A percentile compares a stretch with the other conserved stretches of the same genome.
Conservation (phyloP, 106 monocot genomes). For the Phalaenopsis aphrodite region DNA sequence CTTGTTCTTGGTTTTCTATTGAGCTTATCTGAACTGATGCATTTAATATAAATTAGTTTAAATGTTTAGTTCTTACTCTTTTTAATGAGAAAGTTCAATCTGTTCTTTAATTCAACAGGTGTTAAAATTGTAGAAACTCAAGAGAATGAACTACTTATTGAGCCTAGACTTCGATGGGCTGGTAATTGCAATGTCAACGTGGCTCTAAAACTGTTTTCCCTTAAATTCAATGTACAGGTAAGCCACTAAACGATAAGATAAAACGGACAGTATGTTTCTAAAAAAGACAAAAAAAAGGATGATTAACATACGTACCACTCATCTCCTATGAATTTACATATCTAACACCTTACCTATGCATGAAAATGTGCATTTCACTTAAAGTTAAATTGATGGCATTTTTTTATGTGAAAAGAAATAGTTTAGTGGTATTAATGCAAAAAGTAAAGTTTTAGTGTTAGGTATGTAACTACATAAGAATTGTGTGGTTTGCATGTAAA, state of each 20-base stretch:
- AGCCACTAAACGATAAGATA: not conserved
- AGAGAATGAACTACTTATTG: conserved; percentile 68
- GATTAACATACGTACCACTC: too few relatives aligned
- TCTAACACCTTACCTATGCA: too few relatives aligned
- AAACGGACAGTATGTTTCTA: not conserved
- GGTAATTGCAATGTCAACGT: conserved; percentile 58
- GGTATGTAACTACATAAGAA: too few relatives aligned
- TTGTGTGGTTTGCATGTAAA: too few relatives aligned
- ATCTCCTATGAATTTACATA: too few relatives aligned
- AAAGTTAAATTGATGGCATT: too few relatives aligned
- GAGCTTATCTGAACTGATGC: not conserved
- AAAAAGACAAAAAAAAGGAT: not conserved
- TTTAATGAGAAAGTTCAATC: not conserved
- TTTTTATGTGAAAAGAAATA: too few relatives aligned
- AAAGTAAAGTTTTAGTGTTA: too few relatives aligned
- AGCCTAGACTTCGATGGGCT: conserved; percentile 71
- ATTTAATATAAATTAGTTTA: not conserved
- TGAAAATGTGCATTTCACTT: too few relatives aligned
- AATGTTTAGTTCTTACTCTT: not conserved
- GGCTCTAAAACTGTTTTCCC: conserved; percentile 30
- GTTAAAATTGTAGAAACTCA: conserved; percentile 72
- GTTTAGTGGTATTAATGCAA: too few relatives aligned
- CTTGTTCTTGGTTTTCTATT: not conserved
- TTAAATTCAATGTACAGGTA: conserved; percentile 62
- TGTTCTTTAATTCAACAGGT: conserved; percentile 29